Conservation (phyloP, 257 asterid species). For the Scutellaria baicalensis region DNA sequence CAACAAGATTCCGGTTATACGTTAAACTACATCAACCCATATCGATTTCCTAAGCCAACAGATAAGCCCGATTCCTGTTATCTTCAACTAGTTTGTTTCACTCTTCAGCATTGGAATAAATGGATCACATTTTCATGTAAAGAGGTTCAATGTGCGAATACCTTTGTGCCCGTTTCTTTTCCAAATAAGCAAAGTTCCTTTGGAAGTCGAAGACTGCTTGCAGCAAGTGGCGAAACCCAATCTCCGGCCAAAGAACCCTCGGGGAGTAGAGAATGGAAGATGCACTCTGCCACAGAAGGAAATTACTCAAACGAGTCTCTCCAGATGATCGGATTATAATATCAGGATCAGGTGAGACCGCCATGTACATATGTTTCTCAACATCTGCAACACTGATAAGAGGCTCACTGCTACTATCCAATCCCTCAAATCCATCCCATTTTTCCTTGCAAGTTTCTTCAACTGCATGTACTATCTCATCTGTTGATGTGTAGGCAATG, state of each 20-base stretch:
- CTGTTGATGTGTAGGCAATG: constrained; percentile 80
- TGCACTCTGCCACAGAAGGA: constrained; percentile 83
- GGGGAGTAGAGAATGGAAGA: constrained; percentile 60
- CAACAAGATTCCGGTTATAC: constrained; percentile 8
- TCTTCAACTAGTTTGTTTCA: background rate
- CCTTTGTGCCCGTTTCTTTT: constrained; percentile 35
- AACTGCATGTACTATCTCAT: constrained; percentile 60
- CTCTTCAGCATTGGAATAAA: background rate
- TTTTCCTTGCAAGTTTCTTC: constrained; percentile 45
- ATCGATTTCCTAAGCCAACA: background rate
- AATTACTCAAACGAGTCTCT: constrained; percentile 78
- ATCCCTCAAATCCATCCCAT: constrained; percentile 23
- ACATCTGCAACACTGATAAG: constrained; percentile 24
- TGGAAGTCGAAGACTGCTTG: constrained; percentile 57
- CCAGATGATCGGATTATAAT: constrained; percentile 71
- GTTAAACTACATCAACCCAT: constrained; percentile 1
- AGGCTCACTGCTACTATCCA: background rate
- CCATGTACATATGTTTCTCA: constrained; percentile 26
- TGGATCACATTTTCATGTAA: background rate
- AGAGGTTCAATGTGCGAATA: background rate
- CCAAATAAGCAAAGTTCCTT: constrained; percentile 36
- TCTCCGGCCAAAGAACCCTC: constrained; percentile 63
- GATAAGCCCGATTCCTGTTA: background rate
- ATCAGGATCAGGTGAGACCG: constrained; percentile 67
- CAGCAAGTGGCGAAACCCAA: constrained; percentile 63